Conservation (phyloP, 2,329 filamentous ascomycete species). For the Cryoendolithus antarcticus region DNA sequence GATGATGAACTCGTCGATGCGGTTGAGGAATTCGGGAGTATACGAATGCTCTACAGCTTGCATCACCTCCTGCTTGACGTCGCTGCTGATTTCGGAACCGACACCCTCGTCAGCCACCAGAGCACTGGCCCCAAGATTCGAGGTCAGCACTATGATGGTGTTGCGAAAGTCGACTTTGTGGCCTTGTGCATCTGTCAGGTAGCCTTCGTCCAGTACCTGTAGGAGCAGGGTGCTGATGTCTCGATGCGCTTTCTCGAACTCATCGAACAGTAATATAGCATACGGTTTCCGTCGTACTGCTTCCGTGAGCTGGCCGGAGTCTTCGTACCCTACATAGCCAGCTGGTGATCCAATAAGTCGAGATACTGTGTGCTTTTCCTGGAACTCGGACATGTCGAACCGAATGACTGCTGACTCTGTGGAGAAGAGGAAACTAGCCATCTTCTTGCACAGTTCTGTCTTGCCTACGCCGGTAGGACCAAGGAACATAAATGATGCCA, state of each 20-base stretch:
- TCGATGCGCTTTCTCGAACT: conserved; percentile 94
- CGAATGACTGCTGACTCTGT: conserved; percentile 82
- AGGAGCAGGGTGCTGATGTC: conserved; percentile 87
- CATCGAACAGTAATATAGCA: conserved; percentile 86
- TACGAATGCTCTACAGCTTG: conserved; percentile 65
- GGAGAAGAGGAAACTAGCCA: conserved; percentile 85
- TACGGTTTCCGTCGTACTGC: conserved; percentile 91
- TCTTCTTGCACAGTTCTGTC: conserved; percentile 92
- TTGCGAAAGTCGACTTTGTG: conserved; percentile 96
- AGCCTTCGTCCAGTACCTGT: conserved; percentile 92
- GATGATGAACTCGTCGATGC: conserved; percentile 92
- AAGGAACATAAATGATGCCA: conserved; percentile 95
- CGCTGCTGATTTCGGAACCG: conserved; percentile 45
- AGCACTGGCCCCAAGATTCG: conserved; percentile 85
- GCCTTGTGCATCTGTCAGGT: conserved; percentile 91
- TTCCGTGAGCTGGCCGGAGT: conserved; percentile 90
- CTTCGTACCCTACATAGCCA: conserved; percentile 92
- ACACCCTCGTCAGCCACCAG: conserved; percentile 46
- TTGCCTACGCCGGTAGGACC: conserved; percentile 95
- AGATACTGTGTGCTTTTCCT: conserved; percentile 92
- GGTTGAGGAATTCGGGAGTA: conserved; percentile 89
- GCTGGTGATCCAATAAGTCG: conserved; percentile 85
- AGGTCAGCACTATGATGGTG: conserved; percentile 91
- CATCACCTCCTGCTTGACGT: conserved; percentile 71
- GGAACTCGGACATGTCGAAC: conserved; percentile 97